Base-by-base conservation (phyloP, 1,139 yeast genomes). In the Debaryomyces subglobosus region DNA sequence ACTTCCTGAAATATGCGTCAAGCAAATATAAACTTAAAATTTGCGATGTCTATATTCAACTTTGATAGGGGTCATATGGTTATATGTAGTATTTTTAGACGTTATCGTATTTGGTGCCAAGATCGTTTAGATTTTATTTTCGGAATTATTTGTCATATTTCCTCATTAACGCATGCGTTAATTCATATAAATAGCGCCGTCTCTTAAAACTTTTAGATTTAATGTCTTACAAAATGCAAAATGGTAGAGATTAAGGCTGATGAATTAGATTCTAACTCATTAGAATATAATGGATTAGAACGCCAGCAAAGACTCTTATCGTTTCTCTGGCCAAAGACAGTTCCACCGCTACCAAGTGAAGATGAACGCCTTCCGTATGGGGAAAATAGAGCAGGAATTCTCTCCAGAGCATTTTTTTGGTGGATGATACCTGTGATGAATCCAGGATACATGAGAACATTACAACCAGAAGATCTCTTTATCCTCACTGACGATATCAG, bases 381-480 rank as follows among this genome's bases (percentile, higher is more conserved):
- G 0, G 61, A 53, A 36, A 43, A 49, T 4, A 51, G 53, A 3
- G 70, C 75, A 3, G 74, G 70, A 48, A 41, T 65, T 15, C 38
- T 77, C 9, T 67, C 68, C 4, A 57, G 61, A 35, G 15, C 68
- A 0, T 77, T 83, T 40, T 82, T 82, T 55, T 65, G 74, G 62
- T 86, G 92, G 94, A 71, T 84, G 38, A 52, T 67, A 13, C 88
- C 89, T 0, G 51, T 85, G 3, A 58, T 86, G 58, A 72, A 68
- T 34, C 79, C 78, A 3, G 96, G 96, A 1, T 88, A 87, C 61
- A 75, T 76, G 48, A 74, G 96, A 57, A 84, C 89, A 0, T 65
- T 88, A 32, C 82, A 81, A 45, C 81, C 84, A 5, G 77, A 79
- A 46, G 96, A 88, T 64, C 63, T 88, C 48, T 86, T 72, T 64